Conservation (phyloP, 225 moss, liverwort and hornwort species). For the Polytrichum formosum region DNA sequence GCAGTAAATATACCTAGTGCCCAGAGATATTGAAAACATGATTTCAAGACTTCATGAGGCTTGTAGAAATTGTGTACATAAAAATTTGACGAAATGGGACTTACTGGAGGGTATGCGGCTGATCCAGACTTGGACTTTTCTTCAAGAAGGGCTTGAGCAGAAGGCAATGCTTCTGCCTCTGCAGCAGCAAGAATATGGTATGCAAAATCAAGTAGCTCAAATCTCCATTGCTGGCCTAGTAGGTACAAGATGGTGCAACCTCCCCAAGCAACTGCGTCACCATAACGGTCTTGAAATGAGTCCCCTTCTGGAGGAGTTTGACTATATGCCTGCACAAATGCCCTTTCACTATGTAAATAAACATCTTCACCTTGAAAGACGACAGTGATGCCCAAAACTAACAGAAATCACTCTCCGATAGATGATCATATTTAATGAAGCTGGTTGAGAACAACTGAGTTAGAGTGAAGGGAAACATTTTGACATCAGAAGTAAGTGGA, state of each 20-base stretch:
- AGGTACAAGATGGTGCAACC: constrained; percentile 90
- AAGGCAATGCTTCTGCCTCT: constrained; percentile 77
- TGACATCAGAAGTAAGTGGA: no score
- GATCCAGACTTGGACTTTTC: constrained; percentile 75
- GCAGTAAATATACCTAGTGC: no score
- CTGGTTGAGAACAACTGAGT: no score
- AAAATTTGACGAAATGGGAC: neutral
- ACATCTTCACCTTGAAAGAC: neutral
- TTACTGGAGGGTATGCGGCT: constrained; percentile 68
- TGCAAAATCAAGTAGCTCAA: constrained; percentile 89
- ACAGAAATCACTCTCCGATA: no score
- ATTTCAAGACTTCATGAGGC: no score
- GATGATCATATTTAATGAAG: no score
- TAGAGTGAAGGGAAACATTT: no score
- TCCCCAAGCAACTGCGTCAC: constrained; percentile 94
- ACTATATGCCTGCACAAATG: constrained; percentile 39
- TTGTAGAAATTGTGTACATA: no score
- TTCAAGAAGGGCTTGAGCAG: constrained; percentile 57
- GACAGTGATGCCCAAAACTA: no score
- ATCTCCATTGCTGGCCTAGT: constrained; percentile 77
- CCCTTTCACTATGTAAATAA: neutral
- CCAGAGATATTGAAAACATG: no score
- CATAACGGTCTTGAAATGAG: constrained; percentile 79
- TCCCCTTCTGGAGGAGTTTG: constrained; percentile 63
- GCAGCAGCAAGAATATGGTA: constrained; percentile 81